Evolutionary conservation across 345 rosid species (phyloP), one percentile per base, ranked within the genome.

Genomic region (Erysimum cheiranthoides): DNA sequence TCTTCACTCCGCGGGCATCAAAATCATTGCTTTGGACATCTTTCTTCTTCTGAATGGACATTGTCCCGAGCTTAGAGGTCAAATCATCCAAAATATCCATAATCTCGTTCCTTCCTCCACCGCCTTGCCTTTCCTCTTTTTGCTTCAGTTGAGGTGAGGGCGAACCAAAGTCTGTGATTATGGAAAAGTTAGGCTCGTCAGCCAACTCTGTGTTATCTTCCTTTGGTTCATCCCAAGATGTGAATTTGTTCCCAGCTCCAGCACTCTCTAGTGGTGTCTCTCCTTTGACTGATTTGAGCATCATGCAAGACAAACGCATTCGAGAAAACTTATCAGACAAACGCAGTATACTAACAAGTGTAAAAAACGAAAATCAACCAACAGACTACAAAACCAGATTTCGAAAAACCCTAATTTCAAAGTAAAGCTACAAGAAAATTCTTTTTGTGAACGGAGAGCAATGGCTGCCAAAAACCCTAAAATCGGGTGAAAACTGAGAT

Each of bases 51-150:
- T 95, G 85, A 73, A 95, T 89, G 2, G 97, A 89, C 83, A 90
- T 65, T 31, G 89, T 77, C 64, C 87, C 94, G 61, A 95, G 89
- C 89, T 82, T 89, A 3, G 89, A 81, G 77, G 84, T 92, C 82
- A 95, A 79, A 52, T 86, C 89, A 70, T 83, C 84, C 63, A 95
- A 86, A 79, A 90, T 89, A 84, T 90, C 91, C 82, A 89, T 83
- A 64, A 95, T 89, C 71, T 92, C 90, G 79, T 75, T 80, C 69
- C 51, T 57, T 60, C 63, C 74, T 80, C 64, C 70, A 54, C 4
- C 77, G 31, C 42, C 49, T 49, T 68, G 63, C 57, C 17, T 59
- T 67, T 63, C 70, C 47, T 71, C 82, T 34, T 11, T 57, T 36
- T 36, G 73, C 63, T 71, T 85, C 25, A 77, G 17, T 64, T 67